Percentiles rank a stretch among this genome's conserved stretches.
These are phyloP conservation scores for Metarhizium album DNA, from an alignment of 2,329 filamentous ascomycete species.

Conservation along the genomic window DNA sequence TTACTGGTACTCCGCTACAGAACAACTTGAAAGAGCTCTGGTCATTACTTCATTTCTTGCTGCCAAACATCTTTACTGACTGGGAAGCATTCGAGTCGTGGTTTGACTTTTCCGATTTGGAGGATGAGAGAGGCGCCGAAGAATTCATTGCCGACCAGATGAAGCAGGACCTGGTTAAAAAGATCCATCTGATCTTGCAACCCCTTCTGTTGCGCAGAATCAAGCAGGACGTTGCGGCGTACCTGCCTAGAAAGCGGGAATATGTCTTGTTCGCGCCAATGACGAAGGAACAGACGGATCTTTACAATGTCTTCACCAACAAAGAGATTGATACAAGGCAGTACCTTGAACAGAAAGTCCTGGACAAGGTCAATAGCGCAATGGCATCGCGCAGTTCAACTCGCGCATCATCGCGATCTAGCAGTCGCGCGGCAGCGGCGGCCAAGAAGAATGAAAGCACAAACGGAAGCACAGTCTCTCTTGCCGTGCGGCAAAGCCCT, in stretches of 20 bases:
- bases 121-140: conserved; percentile 70
- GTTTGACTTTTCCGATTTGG: conserved; percentile 92
- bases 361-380: conserved; percentile 44
- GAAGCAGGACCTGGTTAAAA: conserved; percentile 44
- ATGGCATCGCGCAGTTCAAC: conserved; percentile 21
- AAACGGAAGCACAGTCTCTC: conserved; percentile 12
- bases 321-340: conserved; percentile 52
- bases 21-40: conserved; percentile 93
- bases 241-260: conserved; percentile 91
- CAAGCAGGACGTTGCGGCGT: conserved; percentile 84
- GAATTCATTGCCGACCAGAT: conserved; percentile 70
- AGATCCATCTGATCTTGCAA: conserved; percentile 86
- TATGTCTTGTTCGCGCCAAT: conserved; percentile 93
- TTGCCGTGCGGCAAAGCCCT: conserved; percentile 27
- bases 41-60: conserved; percentile 86
- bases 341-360: conserved; percentile 72
- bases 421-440: conserved; percentile 15
- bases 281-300: conserved; percentile 78
- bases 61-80: conserved; percentile 87
- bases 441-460: conserved; percentile 10
- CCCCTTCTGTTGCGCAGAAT: conserved; percentile 79
- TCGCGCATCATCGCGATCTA: conserved; percentile 26
- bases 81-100: conserved; percentile 88
- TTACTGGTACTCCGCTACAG: conserved; percentile 89
- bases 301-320: conserved; percentile 61